Conservation (phyloP, 208 protist genomes). For the Leishmania tarentolae region DNA sequence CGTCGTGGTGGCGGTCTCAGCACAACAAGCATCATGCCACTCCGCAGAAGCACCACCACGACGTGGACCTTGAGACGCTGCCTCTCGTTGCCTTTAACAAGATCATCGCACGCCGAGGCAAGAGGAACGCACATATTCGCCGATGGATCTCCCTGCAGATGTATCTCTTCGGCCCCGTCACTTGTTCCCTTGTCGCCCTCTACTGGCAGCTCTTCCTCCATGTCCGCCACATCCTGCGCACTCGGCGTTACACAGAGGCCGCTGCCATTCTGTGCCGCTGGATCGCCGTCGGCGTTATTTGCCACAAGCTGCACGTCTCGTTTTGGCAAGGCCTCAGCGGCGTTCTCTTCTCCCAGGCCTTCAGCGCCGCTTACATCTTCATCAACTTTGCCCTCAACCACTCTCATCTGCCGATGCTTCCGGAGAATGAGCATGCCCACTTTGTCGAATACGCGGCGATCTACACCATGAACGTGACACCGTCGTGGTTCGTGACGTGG, state of each 20-base stretch:
- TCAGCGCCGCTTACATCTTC: slow-evolving; percentile 80
- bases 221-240: slow-evolving; percentile 64
- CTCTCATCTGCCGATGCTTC: slow-evolving; percentile 68
- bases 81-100: slow-evolving; percentile 85
- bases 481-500: slow-evolving; percentile 62
- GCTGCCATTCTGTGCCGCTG: slow-evolving; percentile 48
- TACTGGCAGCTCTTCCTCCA: slow-evolving; percentile 84
- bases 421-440: slow-evolving; percentile 52
- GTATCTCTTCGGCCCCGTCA: slow-evolving; percentile 74
- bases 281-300: slow-evolving; percentile 41
- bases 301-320: slow-evolving; percentile 43
- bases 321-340: slow-evolving; percentile 43
- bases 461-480: slow-evolving; percentile 75
- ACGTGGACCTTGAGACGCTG: slow-evolving; percentile 78
- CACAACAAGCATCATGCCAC: slow-evolving; percentile 86
- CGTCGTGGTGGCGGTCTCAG: slow-evolving; percentile 74
- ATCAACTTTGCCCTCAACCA: slow-evolving; percentile 80
- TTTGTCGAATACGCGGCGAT: slow-evolving; percentile 71
- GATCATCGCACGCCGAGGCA: slow-evolving; percentile 40
- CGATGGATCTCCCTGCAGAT: slow-evolving; percentile 68
- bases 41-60: slow-evolving; percentile 72
- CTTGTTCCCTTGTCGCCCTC: slow-evolving; percentile 67
- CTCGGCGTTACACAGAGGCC: slow-evolving; percentile 60
- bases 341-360: slow-evolving; percentile 55
- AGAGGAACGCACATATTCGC: slow-evolving; percentile 41